Evolutionary conservation across 2,329 filamentous ascomycete genomes (phyloP).

Genomic region (Didymella keratinophila): DNA sequence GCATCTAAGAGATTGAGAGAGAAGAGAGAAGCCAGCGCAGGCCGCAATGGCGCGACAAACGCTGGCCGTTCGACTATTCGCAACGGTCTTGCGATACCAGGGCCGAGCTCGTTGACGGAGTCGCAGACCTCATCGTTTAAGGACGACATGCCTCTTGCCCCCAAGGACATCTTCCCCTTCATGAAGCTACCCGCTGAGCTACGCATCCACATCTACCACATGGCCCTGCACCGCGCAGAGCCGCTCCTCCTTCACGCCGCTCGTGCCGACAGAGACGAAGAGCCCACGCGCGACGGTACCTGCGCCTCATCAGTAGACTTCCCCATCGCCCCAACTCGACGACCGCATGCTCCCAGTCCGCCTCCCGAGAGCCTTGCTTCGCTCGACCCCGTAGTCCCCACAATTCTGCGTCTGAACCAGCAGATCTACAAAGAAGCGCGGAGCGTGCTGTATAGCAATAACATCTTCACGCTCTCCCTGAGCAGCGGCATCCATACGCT

Average conservation of each 20-base stretch:
- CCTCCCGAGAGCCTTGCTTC: conserved; percentile 1
- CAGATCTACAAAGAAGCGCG: conserved; percentile 49
- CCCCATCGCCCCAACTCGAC: background rate
- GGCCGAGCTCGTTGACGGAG: conserved; percentile 31
- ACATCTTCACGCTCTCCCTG: conserved; percentile 49
- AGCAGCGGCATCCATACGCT: conserved; percentile 51
- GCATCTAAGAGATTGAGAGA: conserved; percentile 20
- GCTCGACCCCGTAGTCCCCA: conserved; percentile 43
- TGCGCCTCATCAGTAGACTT: background rate
- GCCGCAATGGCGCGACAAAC: background rate
- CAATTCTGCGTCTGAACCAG: conserved; percentile 51
- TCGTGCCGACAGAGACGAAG: conserved; percentile 21
- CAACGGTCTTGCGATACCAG: conserved; percentile 31
- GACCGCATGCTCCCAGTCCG: background rate
- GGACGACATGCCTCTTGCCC: background rate
- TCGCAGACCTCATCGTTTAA: conserved; percentile 14
- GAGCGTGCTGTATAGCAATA: conserved; percentile 43
- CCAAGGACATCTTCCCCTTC: conserved; percentile 45
- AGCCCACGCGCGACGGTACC: conserved; percentile 14
- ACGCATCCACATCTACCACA: conserved; percentile 56
- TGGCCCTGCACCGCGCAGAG: conserved; percentile 41
- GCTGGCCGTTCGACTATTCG: background rate
- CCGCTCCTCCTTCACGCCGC: conserved; percentile 43
- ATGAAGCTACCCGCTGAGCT: conserved; percentile 57
- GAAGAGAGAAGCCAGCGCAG: conserved; percentile 7